Base-by-base conservation (phyloP, 768 basidiomycete genomes). In the Amanita rimosa region DNA sequence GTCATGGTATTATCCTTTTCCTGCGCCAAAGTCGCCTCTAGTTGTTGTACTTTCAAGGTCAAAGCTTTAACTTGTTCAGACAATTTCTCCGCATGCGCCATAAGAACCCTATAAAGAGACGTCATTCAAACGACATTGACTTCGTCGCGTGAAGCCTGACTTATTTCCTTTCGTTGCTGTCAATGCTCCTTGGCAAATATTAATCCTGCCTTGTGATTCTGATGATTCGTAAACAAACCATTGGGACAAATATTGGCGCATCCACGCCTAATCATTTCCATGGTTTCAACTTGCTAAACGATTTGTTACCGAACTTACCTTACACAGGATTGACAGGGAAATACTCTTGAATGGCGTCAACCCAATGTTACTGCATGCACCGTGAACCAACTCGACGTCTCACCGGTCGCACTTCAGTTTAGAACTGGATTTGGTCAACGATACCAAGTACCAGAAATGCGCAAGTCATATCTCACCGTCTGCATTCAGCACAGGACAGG, bases 141-240 rank as follows among this genome's bases (percentile, higher is more conserved):
- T 7, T 24, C 3, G 13, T 4, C 16, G 36, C 9, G n/a, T n/a
- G 3, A 8, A 19, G 22, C 43, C 67, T 34, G 54, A 75, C 76
- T 76, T 76, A 62, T 76, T 78, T 51, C 76, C 74, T 55, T 76
- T 78, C 39, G 74, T 77, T 21, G 76, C 74, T 6, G 72, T 63
- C 53, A 77, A 55, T 22, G 70, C 74, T 27, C 74, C 76, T 63
- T 33, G 34, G 40, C 31, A 29, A 45, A 16, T 13, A 46, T 42
- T 21, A 38, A n/a, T 21, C n/a, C 31, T 14, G 41, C 14, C 21
- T 16, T 16, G 10, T 36, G 21, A 34, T 34, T 22, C 37, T 31
- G 13, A 16, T 27, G 21, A 39, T 37, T 43, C 39, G 29, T 34
- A 16, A 31, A 34, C 9, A 8, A 51, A 73, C 75, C 72, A 45